These are phyloP conservation scores for Effrenium voratum DNA, from an alignment of 73 alveolate genomes.

Conservation along the genomic window DNA sequence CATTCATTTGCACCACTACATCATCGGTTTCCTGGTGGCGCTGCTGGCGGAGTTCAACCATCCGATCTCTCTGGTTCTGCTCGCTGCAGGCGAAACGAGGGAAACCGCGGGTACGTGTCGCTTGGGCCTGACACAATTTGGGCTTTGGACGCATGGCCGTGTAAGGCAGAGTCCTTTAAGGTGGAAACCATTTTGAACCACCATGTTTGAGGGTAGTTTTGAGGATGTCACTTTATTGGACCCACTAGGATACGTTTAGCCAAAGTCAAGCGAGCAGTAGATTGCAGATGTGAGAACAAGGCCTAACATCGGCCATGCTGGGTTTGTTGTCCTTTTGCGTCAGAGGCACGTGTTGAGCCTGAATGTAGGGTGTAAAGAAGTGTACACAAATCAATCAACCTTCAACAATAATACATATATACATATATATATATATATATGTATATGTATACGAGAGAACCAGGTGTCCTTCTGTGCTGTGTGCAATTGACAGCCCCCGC, in stretches of 20 bases:
- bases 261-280: neutral
- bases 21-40: conserved; percentile 84
- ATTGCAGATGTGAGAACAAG: no score
- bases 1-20: conserved; percentile 86
- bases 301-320: no score
- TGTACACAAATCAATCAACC: neutral
- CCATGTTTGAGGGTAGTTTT: neutral
- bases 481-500: neutral
- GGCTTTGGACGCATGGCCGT: neutral
- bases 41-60: conserved; percentile 85
- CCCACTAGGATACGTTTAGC: neutral
- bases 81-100: conserved; percentile 42
- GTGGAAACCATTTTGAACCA: neutral
- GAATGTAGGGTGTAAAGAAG: neutral
- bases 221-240: neutral
- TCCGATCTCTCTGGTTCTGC: conserved; percentile 76
- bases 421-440: neutral
- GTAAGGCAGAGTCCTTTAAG: neutral
- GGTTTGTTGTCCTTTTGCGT: no score
- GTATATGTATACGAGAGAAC: neutral
- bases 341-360: neutral
- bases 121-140: neutral
- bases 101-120: neutral
- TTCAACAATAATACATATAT: neutral
- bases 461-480: neutral